Evolutionary conservation across 1,284 basidiomycete genomes (phyloP).

Genomic region (Pyrrhoderma noxium): DNA sequence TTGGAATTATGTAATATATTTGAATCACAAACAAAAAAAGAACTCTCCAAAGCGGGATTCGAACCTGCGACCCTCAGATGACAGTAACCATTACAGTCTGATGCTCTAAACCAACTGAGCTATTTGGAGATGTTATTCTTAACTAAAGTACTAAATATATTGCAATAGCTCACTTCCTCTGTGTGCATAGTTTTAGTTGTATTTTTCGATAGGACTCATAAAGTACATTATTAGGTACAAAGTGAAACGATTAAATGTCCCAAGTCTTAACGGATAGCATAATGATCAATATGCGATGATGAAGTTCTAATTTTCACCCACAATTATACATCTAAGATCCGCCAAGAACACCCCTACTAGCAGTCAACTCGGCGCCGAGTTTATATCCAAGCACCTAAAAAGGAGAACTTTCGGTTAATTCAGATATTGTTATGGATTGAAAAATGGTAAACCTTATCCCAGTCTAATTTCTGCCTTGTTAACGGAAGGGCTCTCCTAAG

Average conservation of each 20-base stretch:
- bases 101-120: constrained; percentile 17
- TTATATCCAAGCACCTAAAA: constrained; percentile 85
- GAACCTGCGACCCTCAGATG: constrained; percentile 16
- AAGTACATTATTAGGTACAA: too few relatives aligned
- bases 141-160: too few relatives aligned
- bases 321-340: constrained; percentile 15
- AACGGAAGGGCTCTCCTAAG: constrained; percentile 83
- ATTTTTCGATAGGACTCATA: too few relatives aligned
- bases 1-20: too few relatives aligned
- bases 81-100: constrained; percentile 11
- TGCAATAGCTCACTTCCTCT: too few relatives aligned
- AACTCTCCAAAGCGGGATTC: constrained; percentile 11
- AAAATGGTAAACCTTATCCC: constrained; percentile 88
- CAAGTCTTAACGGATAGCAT: too few relatives aligned
- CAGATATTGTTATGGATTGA: neutral
- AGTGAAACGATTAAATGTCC: too few relatives aligned
- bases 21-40: too few relatives aligned
- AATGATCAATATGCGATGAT: too few relatives aligned
- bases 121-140: constrained; percentile 7
- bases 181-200: too few relatives aligned
- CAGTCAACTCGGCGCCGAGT: constrained; percentile 75
- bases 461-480: constrained; percentile 89
- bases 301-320: too few relatives aligned
- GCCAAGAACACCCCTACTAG: constrained; percentile 58
- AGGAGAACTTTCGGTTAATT: constrained; percentile 5